Evolutionary conservation across 305 asterid species (phyloP), one percentile per base, ranked within the genome.

Genomic region (Solanum hybrid): DNA sequence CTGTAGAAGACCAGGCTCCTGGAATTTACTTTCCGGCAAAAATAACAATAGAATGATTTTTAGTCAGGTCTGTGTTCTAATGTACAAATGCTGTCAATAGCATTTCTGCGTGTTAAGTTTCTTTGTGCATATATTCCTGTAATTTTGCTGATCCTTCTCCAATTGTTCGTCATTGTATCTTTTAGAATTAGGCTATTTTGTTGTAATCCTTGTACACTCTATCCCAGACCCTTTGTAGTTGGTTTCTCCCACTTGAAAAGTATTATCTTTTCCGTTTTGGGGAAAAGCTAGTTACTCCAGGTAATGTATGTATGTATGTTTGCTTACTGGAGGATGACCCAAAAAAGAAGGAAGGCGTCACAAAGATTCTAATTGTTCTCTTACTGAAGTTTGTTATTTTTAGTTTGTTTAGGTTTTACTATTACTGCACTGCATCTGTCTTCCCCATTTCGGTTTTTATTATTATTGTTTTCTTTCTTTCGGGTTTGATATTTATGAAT

Each of bases 21-120:
- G 94, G 96, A 89, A 88, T 94, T 85, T 93, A 94, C 92, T 97
- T 97, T 90, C 99, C 99, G 3, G 92, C 91, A 13, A 93, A 93
- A 92, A 91, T 96, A 86, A 89, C 73, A 8, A 76, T 94, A 51
- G 88, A 80, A 89, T 94, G 92, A 94, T 87, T 40, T 87, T 89
- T 79, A 34, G 78, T 87, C 91, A 90, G 95, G 93, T 92, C 90
- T 91, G 92, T 51, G 75, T 51, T 84, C 22, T 19, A 31, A 45
- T 84, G 73, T 84, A 84, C 31, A 51, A 51, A 84, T 84, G 76
- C 45, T 71, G 31, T 56, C 87, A 85, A 31, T 51, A 85, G 87
- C 73, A 85, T 56, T 19, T 56, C 36, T 51, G 76, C 77, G 11
- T 87, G 42, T 88, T 31, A 85, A 17, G 38, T 85, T 66, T 19